Evolutionary conservation across 148 eudicot species (phyloP), one percentile per base, ranked within the genome.

Genomic region (Persicaria maculosa): DNA sequence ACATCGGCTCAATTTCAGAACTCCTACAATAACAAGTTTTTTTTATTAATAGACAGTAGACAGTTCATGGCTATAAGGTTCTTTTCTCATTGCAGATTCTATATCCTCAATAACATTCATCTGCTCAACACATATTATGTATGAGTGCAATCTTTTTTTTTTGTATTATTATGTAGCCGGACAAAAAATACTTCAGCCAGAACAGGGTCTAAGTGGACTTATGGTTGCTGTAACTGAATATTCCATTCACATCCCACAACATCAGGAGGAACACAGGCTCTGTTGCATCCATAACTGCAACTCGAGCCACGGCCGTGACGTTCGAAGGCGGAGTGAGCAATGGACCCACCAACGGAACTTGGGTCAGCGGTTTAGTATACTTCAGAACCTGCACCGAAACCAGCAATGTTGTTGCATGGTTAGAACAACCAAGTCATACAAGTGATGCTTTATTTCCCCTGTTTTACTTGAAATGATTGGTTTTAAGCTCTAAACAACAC

Each of bases 181-280:
- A 64, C 11, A 64, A 36, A 40, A 14, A 64, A 36, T 20, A 52
- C 19, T 55, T 44, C 31, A 55, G 47, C 10, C 19, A 78, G 40
- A 50, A 72, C 57, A 70, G 20, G 10, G 25, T 58, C 54, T 74
- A 75, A 36, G 36, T 40, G 8, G 80, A 81, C 82, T 81, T 84
- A 71, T 86, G 89, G 61, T 87, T 84, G 72, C 97, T 81, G 77
- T 89, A 88, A 4, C 88, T 88, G 47, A 79, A 4, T 55, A 91
- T 83, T 53, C 97, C 97, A 76, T 83, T 68, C 31, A 88, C 91
- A 74, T 91, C n/a, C 97, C 8, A 91, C 74, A 1, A 91, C 86
- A 61, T 93, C 97, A 14, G 97, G 14, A 93, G 97, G 75, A 91
- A 91, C 15, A 88, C 93, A 73, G 90, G 90, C 77, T 91, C 97